Base-by-base conservation (phyloP, 495 filamentous ascomycete species). In the Geoglossum glabrum region DNA sequence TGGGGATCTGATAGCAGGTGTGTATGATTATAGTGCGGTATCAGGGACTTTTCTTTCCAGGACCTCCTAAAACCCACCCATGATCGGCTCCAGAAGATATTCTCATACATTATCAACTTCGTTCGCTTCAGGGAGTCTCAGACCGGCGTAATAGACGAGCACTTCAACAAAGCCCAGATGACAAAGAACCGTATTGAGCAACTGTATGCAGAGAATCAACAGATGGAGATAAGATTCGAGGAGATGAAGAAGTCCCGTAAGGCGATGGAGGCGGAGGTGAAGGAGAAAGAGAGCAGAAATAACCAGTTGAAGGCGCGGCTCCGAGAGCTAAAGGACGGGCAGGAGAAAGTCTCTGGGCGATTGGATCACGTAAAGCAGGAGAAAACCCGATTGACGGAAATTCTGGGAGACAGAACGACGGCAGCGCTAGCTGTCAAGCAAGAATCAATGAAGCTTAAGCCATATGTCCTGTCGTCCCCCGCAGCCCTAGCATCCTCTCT, bases 91-190 rank as follows among this genome's bases (percentile, higher is more conserved):
- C 82, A 86, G 59, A 88, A 86, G 69, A 89, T 96, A 59, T 89
- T 97, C 64, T 90, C 85, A 28, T 96, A 95, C 66, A 75, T 97
- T 55, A 97, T 98, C 70, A 98, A 98, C 70, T 98, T 98, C 70
- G 88, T 95, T 54, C 79, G 92, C 52, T 98, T 96, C 71, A 85
- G 93, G 60, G 90, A 95, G 71, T 86, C 81, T 57, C 89, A 95
- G 70, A 86, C 84, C 7, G 70, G 73, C 15, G 78, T 87, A 1
- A 95, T 96, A 51, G 87, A 92, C 62, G 83, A 90, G 66, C 86
- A 97, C 68, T 90, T 88, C 72, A 88, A 93, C 73, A 86, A 85
- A 62, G 76, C 85, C 19, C 88, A 97, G 67, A 78, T 75, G 59
- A 87, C 85, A 0, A 95, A 94, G 69, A 71, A 80, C 56, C 80